A percentile compares a stretch with the other conserved stretches of the same genome.
These are phyloP conservation scores for Beauveria rudraprayagi DNA, from an alignment of 2,329 filamentous ascomycete species.

Conservation along the genomic window DNA sequence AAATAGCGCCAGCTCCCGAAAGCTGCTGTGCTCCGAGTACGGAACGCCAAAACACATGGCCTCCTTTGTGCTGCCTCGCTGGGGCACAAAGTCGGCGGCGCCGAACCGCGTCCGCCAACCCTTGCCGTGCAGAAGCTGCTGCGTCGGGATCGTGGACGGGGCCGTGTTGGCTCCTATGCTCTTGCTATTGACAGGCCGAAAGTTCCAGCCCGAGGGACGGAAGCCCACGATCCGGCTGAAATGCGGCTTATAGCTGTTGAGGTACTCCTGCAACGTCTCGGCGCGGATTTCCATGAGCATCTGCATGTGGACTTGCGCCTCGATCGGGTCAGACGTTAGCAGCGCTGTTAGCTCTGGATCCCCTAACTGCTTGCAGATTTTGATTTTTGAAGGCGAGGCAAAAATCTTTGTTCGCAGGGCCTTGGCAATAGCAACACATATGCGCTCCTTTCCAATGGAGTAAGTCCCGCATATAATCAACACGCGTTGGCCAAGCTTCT, in stretches of 20 bases:
- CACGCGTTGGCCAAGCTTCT: slow-evolving; percentile 47
- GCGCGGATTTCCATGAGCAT: slow-evolving; percentile 88
- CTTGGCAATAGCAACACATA: slow-evolving; percentile 85
- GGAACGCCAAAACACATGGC: slow-evolving; percentile 89
- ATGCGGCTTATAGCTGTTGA: slow-evolving; percentile 68
- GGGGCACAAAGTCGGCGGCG: slow-evolving; percentile 64
- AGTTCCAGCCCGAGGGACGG: slow-evolving; percentile 90
- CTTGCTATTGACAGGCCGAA: slow-evolving; percentile 55
- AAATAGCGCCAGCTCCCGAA: slow-evolving; percentile 90
- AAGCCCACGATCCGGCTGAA: slow-evolving; percentile 88
- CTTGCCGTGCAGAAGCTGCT: slow-evolving; percentile 46
- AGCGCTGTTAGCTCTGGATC: slow-evolving; percentile 72
- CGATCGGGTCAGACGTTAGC: slow-evolving; percentile 70
- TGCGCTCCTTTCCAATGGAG: slow-evolving; percentile 94
- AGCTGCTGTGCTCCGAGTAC: slow-evolving; percentile 93
- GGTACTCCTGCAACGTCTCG: slow-evolving; percentile 84
- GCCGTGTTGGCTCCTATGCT: slow-evolving; percentile 46
- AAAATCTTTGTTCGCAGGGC: slow-evolving; percentile 85
- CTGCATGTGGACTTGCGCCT: slow-evolving; percentile 97
- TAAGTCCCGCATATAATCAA: slow-evolving; percentile 94
- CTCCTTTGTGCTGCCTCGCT: slow-evolving; percentile 74
- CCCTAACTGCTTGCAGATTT: slow-evolving; percentile 75
- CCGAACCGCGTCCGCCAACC: slow-evolving; percentile 71
- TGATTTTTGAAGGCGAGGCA: slow-evolving; percentile 72
- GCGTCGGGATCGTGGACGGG: slow-evolving; percentile 41